phyloP scores from a whole-genome alignment of 2,329 filamentous ascomycete genomes.

The Emydomyces testavorans region DNA sequence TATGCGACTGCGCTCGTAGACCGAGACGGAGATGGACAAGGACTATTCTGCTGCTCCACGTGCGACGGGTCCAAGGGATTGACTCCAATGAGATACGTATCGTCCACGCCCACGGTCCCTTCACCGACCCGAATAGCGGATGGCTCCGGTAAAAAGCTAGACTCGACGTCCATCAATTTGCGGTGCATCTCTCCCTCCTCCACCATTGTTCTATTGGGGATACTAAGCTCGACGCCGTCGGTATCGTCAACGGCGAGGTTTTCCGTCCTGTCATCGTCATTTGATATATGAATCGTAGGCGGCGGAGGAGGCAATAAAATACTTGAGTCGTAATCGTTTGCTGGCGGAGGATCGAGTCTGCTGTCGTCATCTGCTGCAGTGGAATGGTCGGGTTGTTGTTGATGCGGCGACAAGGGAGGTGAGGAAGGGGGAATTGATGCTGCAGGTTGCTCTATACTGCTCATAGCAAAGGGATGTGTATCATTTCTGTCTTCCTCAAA shows the following conservation, averaged over 20 bases:
- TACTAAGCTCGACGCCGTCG: conserved; percentile 7
- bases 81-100: conserved; percentile 36
- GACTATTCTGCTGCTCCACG: conserved; percentile 11
- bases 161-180: conserved; percentile 51
- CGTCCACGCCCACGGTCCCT: conserved; percentile 26
- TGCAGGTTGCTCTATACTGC: neutral
- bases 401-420: conserved; percentile 10
- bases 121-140: conserved; percentile 33
- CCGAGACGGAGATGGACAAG: conserved; percentile 16
- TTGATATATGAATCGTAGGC: conserved; percentile 9
- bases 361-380: neutral
- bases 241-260: conserved; percentile 16
- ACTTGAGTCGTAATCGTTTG: conserved; percentile 13
- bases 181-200: conserved; percentile 50
- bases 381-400: neutral
- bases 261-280: conserved; percentile 11
- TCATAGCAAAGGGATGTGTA: conserved; percentile 5
- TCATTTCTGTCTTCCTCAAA: neutral
- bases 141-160: conserved; percentile 50
- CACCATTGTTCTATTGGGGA: conserved; percentile 34
- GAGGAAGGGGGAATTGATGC: conserved; percentile 10
- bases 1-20: conserved; percentile 21
- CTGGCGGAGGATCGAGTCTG: conserved; percentile 1
- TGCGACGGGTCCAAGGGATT: conserved; percentile 18
- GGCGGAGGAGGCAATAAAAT: conserved; percentile 12